Base-by-base conservation (phyloP, 169 alveolate species). In the Eimeria zaria region DNA sequence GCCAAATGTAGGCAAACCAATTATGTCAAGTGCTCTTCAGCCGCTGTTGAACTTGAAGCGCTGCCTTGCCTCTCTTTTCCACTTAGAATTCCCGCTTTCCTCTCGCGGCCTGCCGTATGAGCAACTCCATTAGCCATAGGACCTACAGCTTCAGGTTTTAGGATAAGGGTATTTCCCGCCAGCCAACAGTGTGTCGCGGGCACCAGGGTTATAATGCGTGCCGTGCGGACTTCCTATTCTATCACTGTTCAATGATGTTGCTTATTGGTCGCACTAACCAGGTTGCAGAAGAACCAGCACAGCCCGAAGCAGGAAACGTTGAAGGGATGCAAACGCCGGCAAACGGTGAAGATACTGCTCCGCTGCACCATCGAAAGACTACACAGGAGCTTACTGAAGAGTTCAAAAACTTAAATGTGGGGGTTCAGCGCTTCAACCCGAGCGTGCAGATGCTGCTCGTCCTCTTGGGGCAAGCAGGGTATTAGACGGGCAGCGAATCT, bases 351-450 rank as follows among this genome's bases (percentile, higher is more conserved):
- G 81, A 58, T n/a, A 83, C 30, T 16, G 62, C 93, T 62, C 51
- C 80, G 16, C 46, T 62, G 67, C 62, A 41, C 44, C 67, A 87
- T 36, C 64, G 93, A 48, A 87, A 87, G 51, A 87, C 93, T 62
- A 87, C 93, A 0, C 5, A 62, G 83, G 93, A 87, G 78, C 93
- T 87, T 24, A 87, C 81, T 24, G 93, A 87, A 44, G 93, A 87
- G n/a, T 87, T 87, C 83, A 87, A 87, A 87, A 48, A 87, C 53
- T 62, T 87, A 53, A 87, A 87, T 87, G 93, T 87, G 73, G 41
- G 91, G 58, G n/a, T 22, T 27, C 41, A 20, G 12, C 20, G 5
- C 36, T 76, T 76, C 62, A 76, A 39, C 12, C 36, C 41, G 20
- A 20, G 24, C 85, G 5, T 7, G 44, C 0, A 76, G 24, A 5